Evolutionary conservation across 768 basidiomycete species (phyloP), one percentile per base, ranked within the genome.

Genomic region (Boletus eberwhitei): DNA sequence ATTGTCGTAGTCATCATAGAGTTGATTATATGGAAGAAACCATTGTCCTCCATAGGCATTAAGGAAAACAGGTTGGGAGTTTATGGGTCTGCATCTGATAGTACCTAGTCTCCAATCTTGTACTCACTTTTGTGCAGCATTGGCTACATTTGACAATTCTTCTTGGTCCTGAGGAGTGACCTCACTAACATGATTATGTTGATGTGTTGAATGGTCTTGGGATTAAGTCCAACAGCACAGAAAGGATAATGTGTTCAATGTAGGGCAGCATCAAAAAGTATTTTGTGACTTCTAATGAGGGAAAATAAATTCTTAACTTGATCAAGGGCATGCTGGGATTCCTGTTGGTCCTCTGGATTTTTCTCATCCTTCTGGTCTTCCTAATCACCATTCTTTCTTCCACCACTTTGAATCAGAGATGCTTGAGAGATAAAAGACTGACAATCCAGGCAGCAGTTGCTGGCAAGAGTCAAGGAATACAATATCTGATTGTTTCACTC

Each of bases 1-100:
- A 51, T 57, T 16, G 6, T 59, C 47, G 31, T 59, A 59, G 21
- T 49, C 38, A 19, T 59, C 55, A 50, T 48, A 46, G 4, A 4
- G 2, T 7, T 44, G 7, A 5, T 55, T 26, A 22, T 55, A 50
- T 16, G 1, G 2, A 1, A 52, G 9, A 6, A 56, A 56, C 1
- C 44, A 6, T 3, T 11, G 8, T 12, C 40, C 34, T 2, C 11
- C 16, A 13, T 53, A 47, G 2, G 49, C 31, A 17, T 5, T 19
- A 5, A 38, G n/a, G 8, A n/a, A 1, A 1, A 19, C 8, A 9
- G 37, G 37, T 19, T 19, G 37, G 1, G 37, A 39, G 4, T 4
- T 2, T 2, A 9, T 39, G 19, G 38, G 19, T 4, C 11, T 11
- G 4, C n/a, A 4, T 39, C 3, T n/a, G n/a, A 9, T n/a, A 0